Evolutionary conservation across 345 rosid species (phyloP).

Genomic region (Populus davidiana): DNA sequence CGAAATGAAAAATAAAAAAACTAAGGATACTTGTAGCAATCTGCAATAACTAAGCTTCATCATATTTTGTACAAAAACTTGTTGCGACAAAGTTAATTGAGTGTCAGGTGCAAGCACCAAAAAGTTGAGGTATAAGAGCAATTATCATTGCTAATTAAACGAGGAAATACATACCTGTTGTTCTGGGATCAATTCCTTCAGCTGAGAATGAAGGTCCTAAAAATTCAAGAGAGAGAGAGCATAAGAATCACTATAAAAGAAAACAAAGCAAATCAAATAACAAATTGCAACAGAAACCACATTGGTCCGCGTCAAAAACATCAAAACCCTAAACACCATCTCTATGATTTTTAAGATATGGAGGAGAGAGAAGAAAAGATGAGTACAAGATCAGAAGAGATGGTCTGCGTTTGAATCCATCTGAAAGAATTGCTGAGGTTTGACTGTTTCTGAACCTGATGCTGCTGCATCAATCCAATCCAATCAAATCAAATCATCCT

Average conservation of each 20-base stretch:
- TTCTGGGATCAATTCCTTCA: conserved; percentile 88
- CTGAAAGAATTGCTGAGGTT: conserved; percentile 59
- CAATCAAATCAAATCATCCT: not conserved
- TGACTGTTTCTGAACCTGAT: conserved; percentile 55
- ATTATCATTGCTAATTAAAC: not conserved
- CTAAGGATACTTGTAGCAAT: not conserved
- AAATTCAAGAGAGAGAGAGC: conserved; percentile 13
- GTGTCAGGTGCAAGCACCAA: not conserved
- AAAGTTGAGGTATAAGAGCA: not conserved
- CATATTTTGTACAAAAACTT: not conserved
- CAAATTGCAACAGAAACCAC: not conserved
- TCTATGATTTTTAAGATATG: not conserved
- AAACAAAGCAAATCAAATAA: not conserved
- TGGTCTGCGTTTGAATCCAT: conserved; percentile 85
- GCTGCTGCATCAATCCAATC: not conserved
- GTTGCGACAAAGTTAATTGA: not conserved
- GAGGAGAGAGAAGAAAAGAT: not conserved
- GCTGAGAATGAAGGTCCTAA: conserved; percentile 88
- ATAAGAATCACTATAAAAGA: not conserved
- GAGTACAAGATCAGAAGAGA: conserved; percentile 61
- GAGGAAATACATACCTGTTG: conserved; percentile 59
- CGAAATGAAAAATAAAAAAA: conserved; percentile 1
- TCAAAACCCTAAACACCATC: not conserved
- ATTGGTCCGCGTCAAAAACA: not conserved
- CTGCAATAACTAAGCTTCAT: not conserved